Evolutionary conservation across 345 rosid species (phyloP).

Genomic region (Ceriops zippeliana): DNA sequence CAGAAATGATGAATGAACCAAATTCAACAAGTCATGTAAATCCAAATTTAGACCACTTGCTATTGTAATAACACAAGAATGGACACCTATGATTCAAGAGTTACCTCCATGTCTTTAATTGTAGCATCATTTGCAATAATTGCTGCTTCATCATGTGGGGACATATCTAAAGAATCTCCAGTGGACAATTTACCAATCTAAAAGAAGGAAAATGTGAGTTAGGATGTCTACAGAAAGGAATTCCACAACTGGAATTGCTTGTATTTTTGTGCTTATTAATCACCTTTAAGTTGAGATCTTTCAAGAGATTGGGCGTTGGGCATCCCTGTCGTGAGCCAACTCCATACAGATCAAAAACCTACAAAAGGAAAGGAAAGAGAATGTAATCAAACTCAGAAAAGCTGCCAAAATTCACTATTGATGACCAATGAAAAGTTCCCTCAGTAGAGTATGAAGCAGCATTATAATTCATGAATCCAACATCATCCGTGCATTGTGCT

Average conservation of each 20-base stretch:
- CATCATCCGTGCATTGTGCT: background rate
- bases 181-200: constrained; percentile 83
- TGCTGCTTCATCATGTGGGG: constrained; percentile 63
- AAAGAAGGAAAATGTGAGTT: constrained; percentile 11
- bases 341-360: constrained; percentile 88
- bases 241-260: too few relatives aligned
- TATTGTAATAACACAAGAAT: too few relatives aligned
- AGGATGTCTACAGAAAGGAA: background rate
- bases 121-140: constrained; percentile 77
- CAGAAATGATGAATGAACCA: too few relatives aligned
- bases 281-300: constrained; percentile 78
- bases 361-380: constrained; percentile 10
- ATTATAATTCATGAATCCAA: background rate
- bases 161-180: constrained; percentile 91
- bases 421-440: constrained; percentile 1
- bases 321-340: constrained; percentile 61
- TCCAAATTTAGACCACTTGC: too few relatives aligned
- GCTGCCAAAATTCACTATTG: background rate
- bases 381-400: background rate
- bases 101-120: constrained; percentile 96
- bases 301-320: constrained; percentile 62
- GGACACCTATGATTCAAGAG: too few relatives aligned
- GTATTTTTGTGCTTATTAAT: background rate
- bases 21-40: too few relatives aligned
- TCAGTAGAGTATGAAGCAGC: background rate